A percentile compares a stretch with the other conserved stretches of the same genome.
Evolutionary conservation across 23 red algal genomes (phyloP).

Genomic region (Gracilaria gracilis): DNA sequence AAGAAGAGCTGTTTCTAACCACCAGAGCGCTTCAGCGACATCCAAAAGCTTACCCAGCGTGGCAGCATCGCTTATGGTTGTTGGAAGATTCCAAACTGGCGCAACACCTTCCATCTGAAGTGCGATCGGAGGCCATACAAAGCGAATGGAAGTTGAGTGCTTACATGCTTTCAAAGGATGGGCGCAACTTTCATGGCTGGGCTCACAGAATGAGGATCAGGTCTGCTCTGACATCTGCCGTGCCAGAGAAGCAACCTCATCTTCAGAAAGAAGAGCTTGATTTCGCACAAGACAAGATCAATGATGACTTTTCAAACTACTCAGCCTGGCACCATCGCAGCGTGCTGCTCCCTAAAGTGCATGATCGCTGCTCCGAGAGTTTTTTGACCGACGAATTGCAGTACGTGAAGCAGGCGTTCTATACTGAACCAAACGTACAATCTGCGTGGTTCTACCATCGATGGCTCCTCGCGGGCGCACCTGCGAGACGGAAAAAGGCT

Average conservation of each 20-base stretch:
- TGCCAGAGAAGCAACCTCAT: background rate
- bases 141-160: constrained; percentile 67
- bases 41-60: constrained; percentile 96
- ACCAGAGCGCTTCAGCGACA: constrained; percentile 71
- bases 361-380: background rate
- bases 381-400: constrained; percentile 78
- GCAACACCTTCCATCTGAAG: constrained; percentile 1
- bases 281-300: constrained; percentile 76
- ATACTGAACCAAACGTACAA: constrained; percentile 93
- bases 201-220: constrained; percentile 82
- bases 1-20: constrained; percentile 78
- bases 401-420: constrained; percentile 89
- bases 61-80: constrained; percentile 95
- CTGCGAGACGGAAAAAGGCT: constrained; percentile 41
- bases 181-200: constrained; percentile 97
- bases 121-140: constrained; percentile 30
- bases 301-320: constrained; percentile 96
- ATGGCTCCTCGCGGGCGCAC: constrained; percentile 90
- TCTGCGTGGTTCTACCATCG: constrained; percentile 97
- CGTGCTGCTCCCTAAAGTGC: constrained; percentile 57
- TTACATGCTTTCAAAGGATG: constrained; percentile 81
- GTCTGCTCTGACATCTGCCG: constrained; percentile 5
- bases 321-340: constrained; percentile 94
- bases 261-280: constrained; percentile 40
- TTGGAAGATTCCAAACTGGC: constrained; percentile 42